These are phyloP conservation scores for Lumnitzera littorea DNA, from an alignment of 345 rosid species.

Conservation along the genomic window DNA sequence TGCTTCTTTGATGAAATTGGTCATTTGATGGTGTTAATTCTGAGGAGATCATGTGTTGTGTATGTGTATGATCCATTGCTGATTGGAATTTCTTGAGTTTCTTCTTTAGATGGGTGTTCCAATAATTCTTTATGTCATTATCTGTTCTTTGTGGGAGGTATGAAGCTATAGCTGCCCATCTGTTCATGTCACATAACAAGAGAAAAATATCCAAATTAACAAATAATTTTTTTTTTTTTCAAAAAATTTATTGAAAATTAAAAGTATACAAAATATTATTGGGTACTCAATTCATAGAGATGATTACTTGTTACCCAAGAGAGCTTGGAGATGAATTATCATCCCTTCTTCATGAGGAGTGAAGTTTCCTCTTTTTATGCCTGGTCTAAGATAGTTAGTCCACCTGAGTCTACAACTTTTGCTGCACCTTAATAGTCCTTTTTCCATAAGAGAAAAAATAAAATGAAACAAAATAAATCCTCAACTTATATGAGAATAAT, in stretches of 20 bases:
- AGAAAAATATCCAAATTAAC: neutral
- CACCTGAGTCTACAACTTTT: slow-evolving; percentile 99
- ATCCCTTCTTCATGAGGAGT: slow-evolving; percentile 97
- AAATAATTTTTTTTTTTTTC: neutral
- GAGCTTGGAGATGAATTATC: slow-evolving; percentile 95
- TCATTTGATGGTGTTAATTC: slow-evolving; percentile 15
- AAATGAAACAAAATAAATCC: neutral
- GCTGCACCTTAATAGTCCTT: slow-evolving; percentile 91
- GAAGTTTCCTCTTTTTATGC: slow-evolving; percentile 93
- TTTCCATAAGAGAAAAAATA: neutral
- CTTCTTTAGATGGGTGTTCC: slow-evolving; percentile 99
- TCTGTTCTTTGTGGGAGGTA: slow-evolving; percentile 79
- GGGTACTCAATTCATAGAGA: neutral
- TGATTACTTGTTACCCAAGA: slow-evolving; percentile 98
- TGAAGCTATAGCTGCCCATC: slow-evolving; percentile 99
- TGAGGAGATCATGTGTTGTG: slow-evolving; percentile 17
- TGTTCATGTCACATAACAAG: slow-evolving; percentile 3
- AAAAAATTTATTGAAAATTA: neutral
- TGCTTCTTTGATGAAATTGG: slow-evolving; percentile 15
- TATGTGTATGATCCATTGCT: slow-evolving; percentile 4
- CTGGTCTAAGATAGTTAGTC: slow-evolving; percentile 99
- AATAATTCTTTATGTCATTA: slow-evolving; percentile 94
- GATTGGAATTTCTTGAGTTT: slow-evolving; percentile 70
- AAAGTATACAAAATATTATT: neutral
- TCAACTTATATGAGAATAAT: neutral